Evolutionary conservation across 2,329 filamentous ascomycete genomes (phyloP), one percentile per base, ranked within the genome.

Genomic region (Teratosphaeriaceae sp.): DNA sequence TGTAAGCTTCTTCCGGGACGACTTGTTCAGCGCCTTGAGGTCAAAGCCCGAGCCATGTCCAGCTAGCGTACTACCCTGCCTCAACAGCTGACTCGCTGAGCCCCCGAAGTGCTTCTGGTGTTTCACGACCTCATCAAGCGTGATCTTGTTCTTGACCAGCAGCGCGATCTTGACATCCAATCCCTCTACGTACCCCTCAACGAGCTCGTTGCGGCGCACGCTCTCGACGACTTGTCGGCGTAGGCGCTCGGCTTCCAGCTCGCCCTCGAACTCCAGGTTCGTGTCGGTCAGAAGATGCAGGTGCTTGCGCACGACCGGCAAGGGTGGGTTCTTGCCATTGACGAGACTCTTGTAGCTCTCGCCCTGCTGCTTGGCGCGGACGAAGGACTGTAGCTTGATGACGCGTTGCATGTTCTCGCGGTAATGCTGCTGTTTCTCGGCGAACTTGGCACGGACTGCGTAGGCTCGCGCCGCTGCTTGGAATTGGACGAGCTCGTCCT

Each of bases 101-200:
- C 90, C 89, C 43, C 92, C 92, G 57, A 92, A 96, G 63, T 95
- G 94, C 70, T 85, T 90, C 61, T 98, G 92, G 61, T 97, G 92
- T 57, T 88, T 88, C 43, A 98, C 86, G 21, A 98, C 92, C 67
- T 98, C 94, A 60, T 98, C 92, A 3, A 98, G 75, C 0, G 92
- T 97, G 59, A 98, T 98, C 67, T 98, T 98, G 77, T 98, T 98
- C 75, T 97, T 97, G 57, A 98, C 92, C 15, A 98, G 75, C 2
- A 98, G 77, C 1, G 92, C 92, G 63, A 98, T 98, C 70, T 98
- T 98, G 73, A 98, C 95, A 61, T 98, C 94, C 26, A 98, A 78
- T 62, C 98, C 92, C 57, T 95, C 89, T 54, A 98, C 95, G 60
- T 98, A 98, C 62, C 96, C 88, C 67, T 98, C 92, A 29, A 94